Base-by-base conservation (phyloP, 768 basidiomycete genomes). In the Rhizopogon roseolus region DNA sequence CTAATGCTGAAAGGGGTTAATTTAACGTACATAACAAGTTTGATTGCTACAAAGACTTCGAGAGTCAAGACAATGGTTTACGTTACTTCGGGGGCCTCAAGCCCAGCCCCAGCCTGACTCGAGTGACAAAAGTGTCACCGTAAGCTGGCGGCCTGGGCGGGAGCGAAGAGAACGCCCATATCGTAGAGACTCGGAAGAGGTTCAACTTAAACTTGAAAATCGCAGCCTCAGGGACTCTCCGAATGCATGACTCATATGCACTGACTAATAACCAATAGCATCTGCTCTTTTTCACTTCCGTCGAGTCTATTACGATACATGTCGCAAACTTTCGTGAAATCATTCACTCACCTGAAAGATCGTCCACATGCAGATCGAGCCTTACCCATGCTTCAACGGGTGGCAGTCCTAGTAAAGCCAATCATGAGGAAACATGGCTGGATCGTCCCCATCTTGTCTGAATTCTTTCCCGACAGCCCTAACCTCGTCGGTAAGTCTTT, bases 341-440 rank as follows among this genome's bases (percentile, higher is more conserved):
- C 86, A 0, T 86, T 86, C 57, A 84, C 84, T 17, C 84, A 90
- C 65, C 77, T 93, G 57, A 87, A 82, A 56, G 80, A 78, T 54
- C 78, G 76, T 62, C 85, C 85, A 38, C 80, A 81, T 60, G 79
- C 83, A 41, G 81, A 88, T 57, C 77, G 80, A 38, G 90, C 92
- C 16, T 74, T 91, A 41, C 66, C 74, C 14, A 73, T 89, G 64
- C 76, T 94, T 37, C 80, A 87, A 60, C 78, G 78, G 57, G 76
- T 90, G 29, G 85, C 87, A 0, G 84, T 85, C 1, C 76, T 91
- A 46, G 92, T 96, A 48, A 95, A 94, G 67, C 95, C 95, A 6
- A 93, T 98, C 59, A 97, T 97, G 94, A 76, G 85, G 54, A 90
- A 86, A 59, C 86, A 86, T 60, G 71, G 71, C 5, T 98, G 94